These are phyloP conservation scores for Solanum bulbocastanum DNA, from an alignment of 257 asterid genomes.

Conservation along the genomic window DNA sequence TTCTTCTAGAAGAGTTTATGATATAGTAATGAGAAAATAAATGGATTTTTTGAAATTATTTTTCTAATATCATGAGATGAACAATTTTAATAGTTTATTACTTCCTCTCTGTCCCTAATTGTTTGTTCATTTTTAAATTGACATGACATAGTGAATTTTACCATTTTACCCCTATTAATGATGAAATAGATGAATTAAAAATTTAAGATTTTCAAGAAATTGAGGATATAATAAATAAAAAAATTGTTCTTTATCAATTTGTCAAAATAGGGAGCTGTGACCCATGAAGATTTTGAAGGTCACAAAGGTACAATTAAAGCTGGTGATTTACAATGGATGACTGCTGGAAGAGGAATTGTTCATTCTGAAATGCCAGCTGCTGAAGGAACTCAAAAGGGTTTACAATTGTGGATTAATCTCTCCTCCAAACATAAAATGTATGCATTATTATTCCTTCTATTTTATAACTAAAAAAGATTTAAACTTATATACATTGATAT, in stretches of 20 bases:
- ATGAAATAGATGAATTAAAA: too few species aligned
- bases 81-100: background rate
- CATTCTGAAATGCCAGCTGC: constrained; percentile 93
- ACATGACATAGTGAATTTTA: fast-evolving
- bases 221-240: too few species aligned
- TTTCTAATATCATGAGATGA: background rate
- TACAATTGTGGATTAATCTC: constrained; percentile 86
- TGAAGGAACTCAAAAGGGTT: constrained; percentile 67
- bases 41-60: background rate
- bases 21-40: background rate
- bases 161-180: too few species aligned
- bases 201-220: too few species aligned
- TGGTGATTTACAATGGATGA: constrained; percentile 96
- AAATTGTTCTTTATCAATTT: too few species aligned
- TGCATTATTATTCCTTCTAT: background rate
- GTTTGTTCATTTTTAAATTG: background rate
- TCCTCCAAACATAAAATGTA: constrained; percentile 67
- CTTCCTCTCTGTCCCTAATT: too few species aligned
- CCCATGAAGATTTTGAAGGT: constrained; percentile 82
- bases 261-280: constrained; percentile 48
- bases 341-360: constrained; percentile 91
- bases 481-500: background rate
- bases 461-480: background rate
- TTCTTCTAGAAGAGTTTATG: background rate
- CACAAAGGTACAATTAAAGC: constrained; percentile 72